These are phyloP conservation scores for Phytopythium aichiense DNA, from an alignment of 352 stramenopile species.

Conservation along the genomic window DNA sequence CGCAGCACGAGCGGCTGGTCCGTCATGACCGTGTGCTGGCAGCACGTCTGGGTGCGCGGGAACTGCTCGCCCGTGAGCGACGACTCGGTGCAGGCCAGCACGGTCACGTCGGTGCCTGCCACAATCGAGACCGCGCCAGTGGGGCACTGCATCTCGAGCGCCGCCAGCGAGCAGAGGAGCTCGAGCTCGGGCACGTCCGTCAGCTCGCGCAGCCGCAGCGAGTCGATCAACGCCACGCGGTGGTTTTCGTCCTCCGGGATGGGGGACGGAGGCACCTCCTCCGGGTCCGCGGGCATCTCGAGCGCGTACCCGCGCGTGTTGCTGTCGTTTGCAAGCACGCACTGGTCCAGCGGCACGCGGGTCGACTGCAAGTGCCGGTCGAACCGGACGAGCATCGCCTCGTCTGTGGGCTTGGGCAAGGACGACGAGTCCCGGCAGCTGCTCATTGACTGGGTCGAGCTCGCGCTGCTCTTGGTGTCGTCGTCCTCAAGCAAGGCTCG, in stretches of 20 bases:
- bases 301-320: constrained; percentile 4
- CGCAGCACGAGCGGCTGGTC: constrained; percentile 21
- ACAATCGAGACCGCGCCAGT: neutral
- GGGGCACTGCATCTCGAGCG: constrained; percentile 1
- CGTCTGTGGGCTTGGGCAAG: neutral
- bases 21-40: constrained; percentile 31
- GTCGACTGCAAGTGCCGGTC: neutral
- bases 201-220: constrained; percentile 24
- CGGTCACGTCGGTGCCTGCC: neutral
- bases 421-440: neutral
- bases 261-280: neutral
- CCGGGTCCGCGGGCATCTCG: neutral
- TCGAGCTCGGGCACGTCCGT: constrained; percentile 5
- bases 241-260: constrained; percentile 21
- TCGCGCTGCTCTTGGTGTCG: neutral
- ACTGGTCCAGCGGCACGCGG: constrained; percentile 1
- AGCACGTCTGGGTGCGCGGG: constrained; percentile 29
- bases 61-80: constrained; percentile 4
- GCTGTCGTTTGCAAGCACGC: constrained; percentile 2
- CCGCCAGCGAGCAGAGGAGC: constrained; percentile 6
- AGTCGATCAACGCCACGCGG: constrained; percentile 11
- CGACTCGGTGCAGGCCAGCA: neutral
- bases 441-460: no score
- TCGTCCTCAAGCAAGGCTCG: neutral
- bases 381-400: neutral